Conservation (phyloP, 1,284 basidiomycete species). For the Dichomitus squalens region DNA sequence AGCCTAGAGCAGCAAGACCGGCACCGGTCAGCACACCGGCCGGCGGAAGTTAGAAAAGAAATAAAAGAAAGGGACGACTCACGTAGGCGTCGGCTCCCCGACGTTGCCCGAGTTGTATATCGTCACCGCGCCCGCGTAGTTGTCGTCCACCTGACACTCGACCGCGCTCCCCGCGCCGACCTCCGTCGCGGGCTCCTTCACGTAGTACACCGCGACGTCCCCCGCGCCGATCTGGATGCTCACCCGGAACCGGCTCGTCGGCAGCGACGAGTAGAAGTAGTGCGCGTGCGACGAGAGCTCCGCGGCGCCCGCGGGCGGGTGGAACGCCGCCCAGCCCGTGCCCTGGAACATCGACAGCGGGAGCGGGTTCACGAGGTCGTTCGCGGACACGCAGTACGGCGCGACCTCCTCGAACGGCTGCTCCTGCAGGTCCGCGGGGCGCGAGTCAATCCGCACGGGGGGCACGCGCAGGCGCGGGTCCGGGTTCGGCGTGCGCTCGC, state of each 20-base stretch:
- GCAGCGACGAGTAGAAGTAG: slow-evolving; percentile 87
- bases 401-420: slow-evolving; percentile 80
- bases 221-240: slow-evolving; percentile 75
- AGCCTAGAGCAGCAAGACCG: slow-evolving; percentile 47
- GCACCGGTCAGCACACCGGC: not conserved
- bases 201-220: slow-evolving; percentile 79
- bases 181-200: slow-evolving; percentile 58
- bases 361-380: slow-evolving; percentile 93
- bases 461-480: slow-evolving; percentile 61
- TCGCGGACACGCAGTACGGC: slow-evolving; percentile 90
- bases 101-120: slow-evolving; percentile 66
- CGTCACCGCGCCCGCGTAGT: slow-evolving; percentile 60
- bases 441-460: slow-evolving; percentile 71
- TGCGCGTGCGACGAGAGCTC: slow-evolving; percentile 62
- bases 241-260: slow-evolving; percentile 76
- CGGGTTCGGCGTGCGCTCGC: slow-evolving; percentile 23
- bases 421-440: slow-evolving; percentile 53
- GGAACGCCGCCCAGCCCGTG: slow-evolving; percentile 82
- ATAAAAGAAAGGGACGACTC: slow-evolving; percentile 31
- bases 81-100: slow-evolving; percentile 54
- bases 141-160: slow-evolving; percentile 89
- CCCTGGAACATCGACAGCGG: slow-evolving; percentile 89
- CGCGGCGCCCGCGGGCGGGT: slow-evolving; percentile 55
- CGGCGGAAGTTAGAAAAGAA: slow-evolving; percentile 4
- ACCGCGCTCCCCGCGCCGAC: slow-evolving; percentile 63